Percentiles rank a stretch among this genome's conserved stretches.
These are phyloP conservation scores for Paspalum notatum DNA, from an alignment of 176 grass and related monocot species.

Conservation along the genomic window DNA sequence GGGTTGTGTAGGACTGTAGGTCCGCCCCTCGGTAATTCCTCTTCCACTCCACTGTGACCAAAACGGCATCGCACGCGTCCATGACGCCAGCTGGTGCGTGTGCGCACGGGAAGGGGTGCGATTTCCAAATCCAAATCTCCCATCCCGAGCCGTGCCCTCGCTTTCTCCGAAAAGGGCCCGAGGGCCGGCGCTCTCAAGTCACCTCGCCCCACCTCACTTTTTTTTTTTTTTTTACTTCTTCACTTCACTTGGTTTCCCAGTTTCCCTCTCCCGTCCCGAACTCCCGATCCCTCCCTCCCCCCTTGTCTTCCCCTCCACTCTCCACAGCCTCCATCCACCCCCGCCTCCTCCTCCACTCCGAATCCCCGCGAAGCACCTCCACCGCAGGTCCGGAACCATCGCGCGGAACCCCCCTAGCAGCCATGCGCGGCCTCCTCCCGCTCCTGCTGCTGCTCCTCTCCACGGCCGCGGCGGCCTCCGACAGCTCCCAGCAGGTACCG, in stretches of 20 bases:
- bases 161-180: constrained; percentile 18
- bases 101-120: neutral
- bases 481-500: constrained; percentile 34
- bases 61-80: neutral
- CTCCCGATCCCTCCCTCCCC: neutral
- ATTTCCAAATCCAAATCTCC: constrained; percentile 34
- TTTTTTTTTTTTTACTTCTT: constrained; percentile 24
- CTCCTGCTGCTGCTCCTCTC: constrained; percentile 34
- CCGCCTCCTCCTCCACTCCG: neutral
- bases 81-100: constrained; percentile 39
- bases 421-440: constrained; percentile 36
- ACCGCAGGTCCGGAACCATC: neutral
- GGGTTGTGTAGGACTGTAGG: too few species aligned
- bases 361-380: constrained; percentile 8
- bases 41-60: too few species aligned
- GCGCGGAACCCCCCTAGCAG: constrained; percentile 11
- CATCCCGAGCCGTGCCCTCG: constrained; percentile 30
- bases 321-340: neutral
- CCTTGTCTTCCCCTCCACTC: neutral
- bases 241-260: constrained; percentile 19
- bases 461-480: constrained; percentile 31
- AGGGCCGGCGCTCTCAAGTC: too few species aligned
- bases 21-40: too few species aligned
- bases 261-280: neutral
- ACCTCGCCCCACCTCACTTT: neutral